Base-by-base conservation (phyloP, 306 rosid species). In the Abrus pulchellus region DNA sequence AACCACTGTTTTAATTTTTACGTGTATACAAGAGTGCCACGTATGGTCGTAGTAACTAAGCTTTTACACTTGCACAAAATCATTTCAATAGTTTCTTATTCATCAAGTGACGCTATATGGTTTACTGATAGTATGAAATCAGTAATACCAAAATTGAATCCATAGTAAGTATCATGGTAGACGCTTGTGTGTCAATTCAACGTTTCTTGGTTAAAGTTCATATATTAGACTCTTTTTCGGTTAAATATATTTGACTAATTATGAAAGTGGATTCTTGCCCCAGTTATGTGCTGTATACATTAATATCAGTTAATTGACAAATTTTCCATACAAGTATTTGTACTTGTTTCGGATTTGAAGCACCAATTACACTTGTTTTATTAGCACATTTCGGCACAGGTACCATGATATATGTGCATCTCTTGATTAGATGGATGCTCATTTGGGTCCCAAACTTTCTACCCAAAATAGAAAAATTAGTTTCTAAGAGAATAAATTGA, bases 401-500 rank as follows among this genome's bases (percentile, higher is more conserved):
- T 61, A 73, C 49, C 2, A 6, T 41, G 9, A 12, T 13, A 41
- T 5, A 14, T 28, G 13, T 36, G 57, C 11, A 11, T 41, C 27
- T 68, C 70, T 60, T 53, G 68, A 75, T 71, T 63, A 30, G 40
- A 73, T 83, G 60, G 48, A 57, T 66, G 73, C 6, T 73, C 0
- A 20, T 20, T 28, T 44, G 62, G 33, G 27, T 78, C 68, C 29
- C 74, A 40, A 33, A 49, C 12, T 52, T 50, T 11, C 79, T 59
- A 52, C 73, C 60, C 64, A 32, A 13, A 68, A 63, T 76, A 20
- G 20, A 20, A 20, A 20, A 20, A 20, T 20, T 20, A 20, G 20
- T 20, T 20, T 20, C 20, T 20, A 20, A 20, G 20, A 20, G 20
- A 20, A 20, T 20, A 20, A 20, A 20, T 20, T 20, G 20, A 20